Evolutionary conservation across 345 rosid species (phyloP).

Genomic region (Arabidopsis arenosa): DNA sequence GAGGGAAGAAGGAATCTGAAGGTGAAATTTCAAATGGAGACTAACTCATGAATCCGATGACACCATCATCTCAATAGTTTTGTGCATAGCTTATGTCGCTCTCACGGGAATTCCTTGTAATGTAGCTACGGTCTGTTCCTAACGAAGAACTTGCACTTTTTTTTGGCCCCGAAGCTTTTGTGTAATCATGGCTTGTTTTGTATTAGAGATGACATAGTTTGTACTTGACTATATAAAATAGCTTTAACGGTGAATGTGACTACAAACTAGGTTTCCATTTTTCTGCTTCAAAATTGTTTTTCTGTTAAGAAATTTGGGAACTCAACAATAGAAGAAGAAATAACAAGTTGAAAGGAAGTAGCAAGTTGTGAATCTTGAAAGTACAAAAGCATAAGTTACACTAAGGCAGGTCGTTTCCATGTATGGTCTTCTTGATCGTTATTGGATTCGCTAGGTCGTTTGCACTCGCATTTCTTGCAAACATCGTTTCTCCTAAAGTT

Average conservation of each 20-base stretch:
- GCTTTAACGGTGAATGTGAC: constrained; percentile 13
- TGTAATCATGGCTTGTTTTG: constrained; percentile 18
- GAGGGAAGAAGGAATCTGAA: constrained; percentile 13
- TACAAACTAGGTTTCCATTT: not conserved
- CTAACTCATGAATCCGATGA: constrained; percentile 5
- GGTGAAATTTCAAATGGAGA: constrained; percentile 35
- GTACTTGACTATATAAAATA: not conserved
- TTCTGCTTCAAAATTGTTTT: constrained; percentile 7
- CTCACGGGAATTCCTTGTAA: not conserved
- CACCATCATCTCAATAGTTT: not conserved
- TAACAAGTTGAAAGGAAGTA: constrained; percentile 15
- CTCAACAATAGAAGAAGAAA: constrained; percentile 5
- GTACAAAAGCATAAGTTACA: constrained; percentile 26
- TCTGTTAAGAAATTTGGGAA: not conserved
- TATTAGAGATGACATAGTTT: constrained; percentile 19
- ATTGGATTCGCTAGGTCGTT: constrained; percentile 46
- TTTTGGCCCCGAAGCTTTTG: constrained; percentile 5
- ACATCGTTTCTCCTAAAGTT: constrained; percentile 66
- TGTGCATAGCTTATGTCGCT: constrained; percentile 23
- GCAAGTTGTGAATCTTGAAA: constrained; percentile 13
- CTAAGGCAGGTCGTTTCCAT: constrained; percentile 41
- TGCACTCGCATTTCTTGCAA: constrained; percentile 66
- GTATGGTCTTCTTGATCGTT: constrained; percentile 44
- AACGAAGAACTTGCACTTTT: not conserved
- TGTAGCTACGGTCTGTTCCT: constrained; percentile 22